phyloP scores from a whole-genome alignment of 257 asterid species.

The Salvia miltiorrhiza region DNA sequence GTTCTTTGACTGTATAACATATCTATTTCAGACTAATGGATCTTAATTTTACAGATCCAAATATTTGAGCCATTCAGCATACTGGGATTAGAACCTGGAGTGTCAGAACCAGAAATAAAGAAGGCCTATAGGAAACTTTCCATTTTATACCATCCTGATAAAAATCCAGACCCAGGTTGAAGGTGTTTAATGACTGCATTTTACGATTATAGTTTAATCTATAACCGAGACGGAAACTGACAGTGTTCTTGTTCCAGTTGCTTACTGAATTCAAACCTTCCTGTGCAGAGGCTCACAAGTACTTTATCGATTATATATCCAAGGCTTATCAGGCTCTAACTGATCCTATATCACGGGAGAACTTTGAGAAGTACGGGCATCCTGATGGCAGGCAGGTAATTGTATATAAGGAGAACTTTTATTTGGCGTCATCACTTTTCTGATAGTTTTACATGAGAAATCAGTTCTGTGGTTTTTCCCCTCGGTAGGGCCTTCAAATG shows the following conservation, averaged over 20 bases:
- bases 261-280: conserved; percentile 25
- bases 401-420: conserved; percentile 5
- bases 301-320: conserved; percentile 83
- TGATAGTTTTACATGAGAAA: conserved; percentile 17
- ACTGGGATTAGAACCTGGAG: conserved; percentile 92
- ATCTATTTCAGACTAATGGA: conserved; percentile 12
- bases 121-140: conserved; percentile 98
- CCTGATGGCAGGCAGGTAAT: conserved; percentile 99
- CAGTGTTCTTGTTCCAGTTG: conserved; percentile 10
- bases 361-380: conserved; percentile 97
- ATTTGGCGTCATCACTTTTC: conserved; percentile 17
- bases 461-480: conserved; percentile 6
- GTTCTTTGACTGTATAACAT: conserved; percentile 9
- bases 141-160: conserved; percentile 95
- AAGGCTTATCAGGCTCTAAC: conserved; percentile 99
- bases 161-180: conserved; percentile 99
- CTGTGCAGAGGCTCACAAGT: conserved; percentile 83
- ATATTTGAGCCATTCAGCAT: conserved; percentile 92
- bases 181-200: conserved; percentile 41
- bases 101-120: conserved; percentile 90
- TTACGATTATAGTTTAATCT: conserved; percentile 17
- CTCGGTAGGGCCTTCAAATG: conserved; percentile 84
- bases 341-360: conserved; percentile 94
- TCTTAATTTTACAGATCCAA: conserved; percentile 45
- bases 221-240: conserved; percentile 7